Conservation (phyloP, 139 green algal genomes). For the Choricystis sp. region DNA sequence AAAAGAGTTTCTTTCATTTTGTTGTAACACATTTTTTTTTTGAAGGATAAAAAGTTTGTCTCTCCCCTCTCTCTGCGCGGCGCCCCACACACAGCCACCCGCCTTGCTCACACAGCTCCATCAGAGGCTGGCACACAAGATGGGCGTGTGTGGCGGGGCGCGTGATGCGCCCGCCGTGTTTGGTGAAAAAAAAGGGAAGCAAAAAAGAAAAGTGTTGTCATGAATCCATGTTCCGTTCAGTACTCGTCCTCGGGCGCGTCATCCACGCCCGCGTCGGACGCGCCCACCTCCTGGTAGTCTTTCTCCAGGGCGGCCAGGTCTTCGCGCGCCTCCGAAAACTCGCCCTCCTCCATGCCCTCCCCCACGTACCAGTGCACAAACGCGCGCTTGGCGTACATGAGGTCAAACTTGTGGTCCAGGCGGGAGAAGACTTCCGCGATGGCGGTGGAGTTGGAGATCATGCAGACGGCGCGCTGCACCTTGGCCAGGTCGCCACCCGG, state of each 20-base stretch:
- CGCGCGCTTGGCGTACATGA: constrained; percentile 99
- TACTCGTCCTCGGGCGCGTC: constrained; percentile 76
- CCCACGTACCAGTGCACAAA: constrained; percentile 99
- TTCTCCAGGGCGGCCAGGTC: constrained; percentile 96
- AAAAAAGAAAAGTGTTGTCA: no score
- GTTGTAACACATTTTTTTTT: no score
- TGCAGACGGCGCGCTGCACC: constrained; percentile 98
- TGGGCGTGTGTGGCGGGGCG: no score
- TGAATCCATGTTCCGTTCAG: constrained; percentile 22
- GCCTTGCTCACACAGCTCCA: no score
- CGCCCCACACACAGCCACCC: no score
- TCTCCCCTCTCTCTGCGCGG: no score
- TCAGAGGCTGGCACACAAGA: no score
- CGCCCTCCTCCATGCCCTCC: constrained; percentile 94
- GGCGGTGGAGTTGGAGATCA: constrained; percentile 98
- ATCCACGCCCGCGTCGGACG: constrained; percentile 49
- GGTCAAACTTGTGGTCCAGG: constrained; percentile 99
- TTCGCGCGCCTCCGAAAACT: constrained; percentile 75
- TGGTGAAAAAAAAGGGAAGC: no score
- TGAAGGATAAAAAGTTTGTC: no score
- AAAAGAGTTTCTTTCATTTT: no score
- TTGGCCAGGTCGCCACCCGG: constrained; percentile 94
- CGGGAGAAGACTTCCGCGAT: constrained; percentile 96
- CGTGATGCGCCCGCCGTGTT: no score
- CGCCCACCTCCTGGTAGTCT: constrained; percentile 91